phyloP scores from a whole-genome alignment of 352 stramenopile species.

The Lagenidium giganteum region DNA sequence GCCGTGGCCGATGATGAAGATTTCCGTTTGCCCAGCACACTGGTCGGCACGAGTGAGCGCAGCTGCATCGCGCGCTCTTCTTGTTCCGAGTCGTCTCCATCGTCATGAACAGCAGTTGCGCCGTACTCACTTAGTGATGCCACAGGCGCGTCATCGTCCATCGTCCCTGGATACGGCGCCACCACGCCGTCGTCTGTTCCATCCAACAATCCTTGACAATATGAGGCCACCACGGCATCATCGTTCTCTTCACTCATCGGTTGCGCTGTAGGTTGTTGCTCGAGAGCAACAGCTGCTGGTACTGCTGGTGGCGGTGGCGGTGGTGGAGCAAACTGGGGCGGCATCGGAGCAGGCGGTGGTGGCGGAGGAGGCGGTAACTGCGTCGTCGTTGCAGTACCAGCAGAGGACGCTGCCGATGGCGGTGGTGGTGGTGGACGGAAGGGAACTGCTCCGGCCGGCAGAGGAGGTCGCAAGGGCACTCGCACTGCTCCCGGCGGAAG shows the following conservation, averaged over 20 bases:
- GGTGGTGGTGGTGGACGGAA: slow-evolving; percentile 34
- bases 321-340: background rate
- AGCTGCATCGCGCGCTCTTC: slow-evolving; percentile 30
- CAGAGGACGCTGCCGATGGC: slow-evolving; percentile 4
- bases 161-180: slow-evolving; percentile 25
- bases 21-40: slow-evolving; percentile 36
- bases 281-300: slow-evolving; percentile 1
- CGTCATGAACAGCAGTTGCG: slow-evolving; percentile 8
- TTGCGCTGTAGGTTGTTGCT: no score
- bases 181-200: slow-evolving; percentile 19
- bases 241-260: no score
- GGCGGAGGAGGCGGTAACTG: slow-evolving; percentile 11
- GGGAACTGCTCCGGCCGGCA: slow-evolving; percentile 32
- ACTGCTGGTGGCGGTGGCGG: slow-evolving; percentile 3
- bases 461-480: slow-evolving; percentile 34
- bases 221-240: no score
- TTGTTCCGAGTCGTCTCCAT: slow-evolving; percentile 22
- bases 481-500: slow-evolving; percentile 46
- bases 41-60: slow-evolving; percentile 36
- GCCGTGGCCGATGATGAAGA: slow-evolving; percentile 8
- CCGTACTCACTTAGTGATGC: no score
- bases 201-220: no score
- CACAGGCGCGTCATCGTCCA: no score
- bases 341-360: background rate
- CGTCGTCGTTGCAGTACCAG: slow-evolving; percentile 1